phyloP scores from a whole-genome alignment of 805 yeast species.

The Kodamaea jinghongensis region DNA sequence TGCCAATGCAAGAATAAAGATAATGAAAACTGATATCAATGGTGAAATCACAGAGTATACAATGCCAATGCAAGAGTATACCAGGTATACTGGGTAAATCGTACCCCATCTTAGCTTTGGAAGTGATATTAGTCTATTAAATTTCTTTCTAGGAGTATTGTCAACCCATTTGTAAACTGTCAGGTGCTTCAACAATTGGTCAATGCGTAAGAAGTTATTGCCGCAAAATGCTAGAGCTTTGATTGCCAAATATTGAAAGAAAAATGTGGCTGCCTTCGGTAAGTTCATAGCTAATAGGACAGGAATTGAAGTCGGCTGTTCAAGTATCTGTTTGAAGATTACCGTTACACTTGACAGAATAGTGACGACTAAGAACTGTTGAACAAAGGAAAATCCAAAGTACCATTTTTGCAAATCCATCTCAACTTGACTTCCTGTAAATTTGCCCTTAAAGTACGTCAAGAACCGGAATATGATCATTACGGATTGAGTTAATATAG shows the following conservation, averaged over 20 bases:
- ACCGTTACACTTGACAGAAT: slow-evolving; percentile 75
- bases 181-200: slow-evolving; percentile 43
- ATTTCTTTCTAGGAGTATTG: slow-evolving; percentile 60
- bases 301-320: slow-evolving; percentile 72
- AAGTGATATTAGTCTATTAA: slow-evolving; percentile 41
- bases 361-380: slow-evolving; percentile 80
- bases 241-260: slow-evolving; percentile 70
- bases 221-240: slow-evolving; percentile 79
- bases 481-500: slow-evolving; percentile 61
- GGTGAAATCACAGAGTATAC: slow-evolving; percentile 82
- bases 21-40: slow-evolving; percentile 59
- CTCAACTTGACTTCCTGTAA: slow-evolving; percentile 64
- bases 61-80: slow-evolving; percentile 73
- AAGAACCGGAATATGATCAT: slow-evolving; percentile 56
- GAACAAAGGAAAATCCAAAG: slow-evolving; percentile 75
- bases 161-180: slow-evolving; percentile 39
- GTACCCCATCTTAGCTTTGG: slow-evolving; percentile 72
- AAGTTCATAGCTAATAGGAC: slow-evolving; percentile 69
- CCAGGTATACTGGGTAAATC: slow-evolving; percentile 70
- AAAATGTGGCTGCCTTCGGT: slow-evolving; percentile 85
- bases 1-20: slow-evolving; percentile 51
- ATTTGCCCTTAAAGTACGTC: slow-evolving; percentile 53
- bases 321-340: slow-evolving; percentile 57
- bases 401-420: slow-evolving; percentile 74
- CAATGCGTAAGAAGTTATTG: slow-evolving; percentile 60